Evolutionary conservation across 169 alveolate genomes (phyloP).

Genomic region (Plasmodium malariae): DNA sequence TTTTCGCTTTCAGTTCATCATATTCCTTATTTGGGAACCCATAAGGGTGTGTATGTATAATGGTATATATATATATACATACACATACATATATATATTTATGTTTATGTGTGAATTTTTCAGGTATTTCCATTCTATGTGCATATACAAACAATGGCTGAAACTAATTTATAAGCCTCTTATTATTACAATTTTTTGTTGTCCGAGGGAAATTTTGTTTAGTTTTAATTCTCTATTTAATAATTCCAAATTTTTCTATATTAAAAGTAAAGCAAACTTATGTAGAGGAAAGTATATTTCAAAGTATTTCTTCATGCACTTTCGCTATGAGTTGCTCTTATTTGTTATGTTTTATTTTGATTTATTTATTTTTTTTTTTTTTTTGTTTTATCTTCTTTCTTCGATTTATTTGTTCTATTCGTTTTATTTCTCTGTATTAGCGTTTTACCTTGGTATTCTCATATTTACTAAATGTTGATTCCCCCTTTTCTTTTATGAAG

Average conservation of each 20-base stretch:
- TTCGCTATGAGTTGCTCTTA: not conserved
- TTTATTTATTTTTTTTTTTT: not conserved
- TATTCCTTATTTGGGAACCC: conserved; percentile 27
- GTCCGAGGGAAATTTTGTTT: conserved; percentile 52
- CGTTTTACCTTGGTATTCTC: conserved; percentile 48
- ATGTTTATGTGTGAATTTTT: too few relatives aligned
- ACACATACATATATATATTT: too few relatives aligned
- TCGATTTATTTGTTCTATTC: not conserved
- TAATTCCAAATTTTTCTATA: conserved; percentile 55
- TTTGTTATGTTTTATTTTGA: not conserved
- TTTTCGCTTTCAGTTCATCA: conserved; percentile 54
- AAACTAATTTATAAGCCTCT: too few relatives aligned
- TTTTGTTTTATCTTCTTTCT: not conserved
- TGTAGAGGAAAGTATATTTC: not conserved
- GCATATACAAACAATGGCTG: not conserved
- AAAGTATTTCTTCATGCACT: not conserved
- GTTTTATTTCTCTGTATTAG: not conserved
- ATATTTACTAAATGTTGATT: conserved; percentile 38
- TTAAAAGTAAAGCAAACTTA: not conserved
- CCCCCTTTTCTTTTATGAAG: conserved; percentile 55
- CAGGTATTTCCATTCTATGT: too few relatives aligned
- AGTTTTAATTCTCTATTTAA: conserved; percentile 55
- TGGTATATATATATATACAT: too few relatives aligned
- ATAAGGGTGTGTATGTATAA: not conserved
- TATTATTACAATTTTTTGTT: conserved; percentile 62